Evolutionary conservation across 78 protist genomes (phyloP).

Genomic region (Emiliania huxleyi): DNA sequence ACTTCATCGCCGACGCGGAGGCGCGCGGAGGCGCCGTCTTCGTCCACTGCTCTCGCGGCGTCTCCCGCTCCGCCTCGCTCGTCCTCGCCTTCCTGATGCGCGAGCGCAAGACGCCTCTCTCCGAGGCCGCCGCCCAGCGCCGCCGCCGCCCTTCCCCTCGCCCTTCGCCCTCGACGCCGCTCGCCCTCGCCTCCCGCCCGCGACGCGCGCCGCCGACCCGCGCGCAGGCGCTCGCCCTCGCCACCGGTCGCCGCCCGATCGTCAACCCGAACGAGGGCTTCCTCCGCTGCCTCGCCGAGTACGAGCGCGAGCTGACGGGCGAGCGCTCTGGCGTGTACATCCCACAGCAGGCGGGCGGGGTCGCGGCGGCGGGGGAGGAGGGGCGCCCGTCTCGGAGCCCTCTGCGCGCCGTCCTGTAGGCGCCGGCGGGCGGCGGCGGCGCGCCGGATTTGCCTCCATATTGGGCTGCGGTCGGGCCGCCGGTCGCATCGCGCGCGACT

Average conservation of each 20-base stretch:
- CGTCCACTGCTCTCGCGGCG: no score
- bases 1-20: neutral
- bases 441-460: neutral
- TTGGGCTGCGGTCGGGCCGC: neutral
- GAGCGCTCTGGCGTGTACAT: neutral
- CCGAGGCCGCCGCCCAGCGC: no score
- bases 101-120: no score
- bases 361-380: no score
- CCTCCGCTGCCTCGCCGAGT: neutral
- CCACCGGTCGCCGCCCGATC: neutral
- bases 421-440: neutral
- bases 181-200: no score
- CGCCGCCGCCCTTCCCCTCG: no score
- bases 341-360: no score
- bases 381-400: no score
- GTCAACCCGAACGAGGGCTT: neutral
- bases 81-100: neutral
- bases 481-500: no score
- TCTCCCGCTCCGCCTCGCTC: neutral
- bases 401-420: no score
- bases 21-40: neutral
- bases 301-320: neutral
- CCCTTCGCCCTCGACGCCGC: no score
- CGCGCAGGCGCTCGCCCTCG: neutral
- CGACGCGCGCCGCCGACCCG: neutral